Base-by-base conservation (phyloP, 2,329 filamentous ascomycete genomes). In the Fusarium buharicum region DNA sequence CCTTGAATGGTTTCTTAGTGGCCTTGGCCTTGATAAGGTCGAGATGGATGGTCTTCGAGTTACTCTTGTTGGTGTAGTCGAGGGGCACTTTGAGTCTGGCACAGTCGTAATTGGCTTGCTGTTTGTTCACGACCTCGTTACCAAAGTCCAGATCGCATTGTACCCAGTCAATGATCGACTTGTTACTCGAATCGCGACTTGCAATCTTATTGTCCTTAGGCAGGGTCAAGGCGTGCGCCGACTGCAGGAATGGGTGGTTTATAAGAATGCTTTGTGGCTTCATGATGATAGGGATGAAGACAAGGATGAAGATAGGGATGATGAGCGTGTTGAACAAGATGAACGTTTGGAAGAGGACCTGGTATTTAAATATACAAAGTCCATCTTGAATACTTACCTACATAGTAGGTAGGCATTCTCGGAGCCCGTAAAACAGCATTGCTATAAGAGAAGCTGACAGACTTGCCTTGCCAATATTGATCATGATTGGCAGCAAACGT, bases 1-100 rank as follows among this genome's bases (percentile, higher is more conserved):
- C 76, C 30, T 73, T 73, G 3, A 68, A 67, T 1, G 73, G 71
- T 37, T 72, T 44, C 11, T 67, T 66, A 3, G 64, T 47, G 2
- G 76, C 74, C 1, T 70, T 68, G 6, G 73, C 60, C 18, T 60
- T 74, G 28, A 75, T 30, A 2, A 79, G 61, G 16, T 74, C 64
- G 9, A 79, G 67, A 3, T 57, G 47, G 6, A 78, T 46, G 0
- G 69, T 74, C 38, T 72, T 52, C 24, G 57, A 64, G 14, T 60
- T 69, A 22, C 65, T 47, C 3, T 39, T 18, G 11, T 70, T 40
- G 3, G 73, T 72, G 59, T 80, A 79, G 62, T 79, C 77, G 9
- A 79, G 72, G 2, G 77, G 77, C 0, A 79, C 77, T 0, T 56
- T 39, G 17, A 79, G 54, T n/a, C 59, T 74, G n/a, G 70, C 74